Conservation (phyloP, 495 filamentous ascomycete genomes). For the Filosporella fistucella region DNA sequence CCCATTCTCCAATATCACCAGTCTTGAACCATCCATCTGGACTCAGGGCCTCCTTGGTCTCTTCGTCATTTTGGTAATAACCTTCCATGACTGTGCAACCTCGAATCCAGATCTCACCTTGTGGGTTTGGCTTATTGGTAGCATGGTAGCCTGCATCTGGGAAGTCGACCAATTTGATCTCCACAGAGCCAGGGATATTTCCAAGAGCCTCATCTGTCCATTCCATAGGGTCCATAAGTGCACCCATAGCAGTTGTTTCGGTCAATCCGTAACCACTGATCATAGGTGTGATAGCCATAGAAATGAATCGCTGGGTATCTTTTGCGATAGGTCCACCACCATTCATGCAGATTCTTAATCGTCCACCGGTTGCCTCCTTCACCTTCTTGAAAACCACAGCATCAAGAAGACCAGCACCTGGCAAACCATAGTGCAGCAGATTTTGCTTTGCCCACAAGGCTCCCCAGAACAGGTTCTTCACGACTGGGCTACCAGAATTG, state of each 20-base stretch:
- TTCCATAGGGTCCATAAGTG: constrained; percentile 80
- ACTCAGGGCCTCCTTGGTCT: constrained; percentile 70
- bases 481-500: constrained; percentile 64
- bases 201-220: constrained; percentile 85
- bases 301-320: constrained; percentile 84
- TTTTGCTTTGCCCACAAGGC: constrained; percentile 80
- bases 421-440: constrained; percentile 70
- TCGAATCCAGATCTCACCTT: constrained; percentile 92
- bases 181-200: constrained; percentile 73
- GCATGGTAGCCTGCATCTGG: constrained; percentile 86
- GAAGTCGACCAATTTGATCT: constrained; percentile 95
- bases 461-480: constrained; percentile 88
- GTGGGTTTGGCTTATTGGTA: constrained; percentile 80
- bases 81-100: constrained; percentile 66
- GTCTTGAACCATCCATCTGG: constrained; percentile 94
- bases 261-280: constrained; percentile 94
- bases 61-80: constrained; percentile 80
- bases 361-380: constrained; percentile 84
- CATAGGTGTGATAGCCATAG: constrained; percentile 85
- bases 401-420: constrained; percentile 68
- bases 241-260: constrained; percentile 92
- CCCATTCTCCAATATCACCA: constrained; percentile 91
- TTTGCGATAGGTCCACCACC: constrained; percentile 83
- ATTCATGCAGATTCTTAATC: constrained; percentile 77
- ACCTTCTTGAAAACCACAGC: constrained; percentile 84